Evolutionary conservation across 1,284 basidiomycete species (phyloP).

Genomic region (Boletus nobilissimus): DNA sequence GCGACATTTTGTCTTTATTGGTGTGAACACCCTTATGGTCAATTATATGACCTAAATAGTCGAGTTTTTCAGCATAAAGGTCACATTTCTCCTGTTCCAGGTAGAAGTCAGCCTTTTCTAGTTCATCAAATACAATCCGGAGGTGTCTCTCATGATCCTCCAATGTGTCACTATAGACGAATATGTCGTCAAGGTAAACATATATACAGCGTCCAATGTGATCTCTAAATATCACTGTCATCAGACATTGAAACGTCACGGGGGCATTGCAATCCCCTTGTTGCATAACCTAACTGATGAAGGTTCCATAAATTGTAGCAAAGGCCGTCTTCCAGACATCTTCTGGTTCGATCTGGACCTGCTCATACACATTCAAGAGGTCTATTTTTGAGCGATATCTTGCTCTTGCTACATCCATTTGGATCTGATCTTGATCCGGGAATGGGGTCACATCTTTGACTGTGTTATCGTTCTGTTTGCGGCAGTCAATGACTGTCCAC

Average conservation of each 20-base stretch:
- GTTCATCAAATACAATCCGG: background rate
- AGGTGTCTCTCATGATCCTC: background rate
- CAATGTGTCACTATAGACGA: background rate
- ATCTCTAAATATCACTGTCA: conserved; percentile 45
- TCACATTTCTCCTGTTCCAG: background rate
- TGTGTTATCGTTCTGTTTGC: background rate
- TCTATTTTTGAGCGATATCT: conserved; percentile 44
- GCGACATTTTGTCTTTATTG: background rate
- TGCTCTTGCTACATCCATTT: conserved; percentile 33
- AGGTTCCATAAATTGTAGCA: conserved; percentile 33
- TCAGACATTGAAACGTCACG: conserved; percentile 47
- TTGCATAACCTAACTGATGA: conserved; percentile 46
- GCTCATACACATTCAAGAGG: conserved; percentile 48
- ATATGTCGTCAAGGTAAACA: conserved; percentile 1
- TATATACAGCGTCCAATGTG: conserved; percentile 43
- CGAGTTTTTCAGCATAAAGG: background rate
- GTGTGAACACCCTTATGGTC: background rate
- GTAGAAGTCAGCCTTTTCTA: background rate
- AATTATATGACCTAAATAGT: background rate
- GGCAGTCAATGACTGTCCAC: background rate
- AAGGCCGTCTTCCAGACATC: conserved; percentile 29
- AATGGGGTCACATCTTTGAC: no score
- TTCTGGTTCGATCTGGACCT: conserved; percentile 39
- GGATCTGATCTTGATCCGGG: conserved; percentile 31
- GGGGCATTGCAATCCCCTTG: conserved; percentile 50